Base-by-base conservation (phyloP, 2,329 filamentous ascomycete genomes). In the Ophiosphaerella korrae region DNA sequence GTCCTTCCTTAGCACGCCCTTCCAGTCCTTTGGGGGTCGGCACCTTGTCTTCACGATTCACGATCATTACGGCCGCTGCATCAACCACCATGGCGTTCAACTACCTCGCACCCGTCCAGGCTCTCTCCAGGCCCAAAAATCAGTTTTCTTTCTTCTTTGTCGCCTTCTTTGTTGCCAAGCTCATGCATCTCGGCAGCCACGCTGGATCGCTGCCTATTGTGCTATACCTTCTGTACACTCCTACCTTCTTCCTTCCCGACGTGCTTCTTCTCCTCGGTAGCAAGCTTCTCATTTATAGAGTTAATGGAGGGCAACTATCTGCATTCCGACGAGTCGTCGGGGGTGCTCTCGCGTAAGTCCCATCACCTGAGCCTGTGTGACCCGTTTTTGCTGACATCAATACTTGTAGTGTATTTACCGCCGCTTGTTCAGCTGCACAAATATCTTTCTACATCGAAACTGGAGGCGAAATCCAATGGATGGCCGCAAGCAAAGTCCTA, bases 381-480 rank as follows among this genome's bases (percentile, higher is more conserved):
- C 16, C 13, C 23, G 34, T 37, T 5, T 21, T 14, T 34, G 26
- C 52, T 57, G 38, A 58, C 44, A 5, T 13, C 3, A 29, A 3
- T 21, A 7, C 12, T 6, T 13, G 14, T 16, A 60, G 57, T n/a
- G 29, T 53, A 2, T 49, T 55, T n/a, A 60, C 57, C 3, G 33
- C 48, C 48, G 51, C 43, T 11, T 60, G 54, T 31, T 49, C 57
- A 11, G 49, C 57, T 42, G 47, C 57, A 13, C 57, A 60, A 9
- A 57, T 57, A 29, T 57, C 57, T 3, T 60, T 57, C 31, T 60
- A 50, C 16, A 29, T 57, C 3, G 57, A 55, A 31, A 60, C 57
- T 13, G 57, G 57, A 16, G 54, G 57, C 14, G 57, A 60, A 36
- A 55, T 60, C 18, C 57, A 60, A 32, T 60, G 57, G 57, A 57